Base-by-base conservation (phyloP, 2,329 filamentous ascomycete species). In the Cucurbitaria berberidis region DNA sequence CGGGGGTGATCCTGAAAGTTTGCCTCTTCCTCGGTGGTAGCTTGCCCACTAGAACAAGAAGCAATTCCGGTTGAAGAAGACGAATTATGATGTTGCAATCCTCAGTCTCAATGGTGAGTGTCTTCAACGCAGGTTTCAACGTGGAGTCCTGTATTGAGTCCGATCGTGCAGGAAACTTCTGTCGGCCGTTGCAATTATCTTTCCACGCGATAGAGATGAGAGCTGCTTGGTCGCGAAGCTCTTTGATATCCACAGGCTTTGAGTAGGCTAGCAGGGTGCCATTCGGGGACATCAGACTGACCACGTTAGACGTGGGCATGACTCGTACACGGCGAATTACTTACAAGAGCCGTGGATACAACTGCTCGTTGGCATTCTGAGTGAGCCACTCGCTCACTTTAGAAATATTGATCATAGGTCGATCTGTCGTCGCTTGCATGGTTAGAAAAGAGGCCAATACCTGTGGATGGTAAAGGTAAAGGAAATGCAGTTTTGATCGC, bases 211-310 rank as follows among this genome's bases (percentile, higher is more conserved):
- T 76, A 19, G 78, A 79, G 8, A 81, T 75, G 42, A 81, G 66
- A 6, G 80, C 78, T 19, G 78, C 79, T 60, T 81, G 78, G 50
- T 80, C 79, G 35, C 80, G 77, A 27, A 82, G 70, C 55, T 79
- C 76, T 55, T 77, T 77, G 62, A 80, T 78, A 56, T 81, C 74
- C n/a, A 76, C 73, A 11, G 79, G 78, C 19, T 76, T 76, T 16
- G 75, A 80, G 63, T 81, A 80, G 38, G 80, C 79, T 45, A 82
- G 70, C 18, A 82, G 66, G 2, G 78, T 81, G 56, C 79, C 80
- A 60, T 81, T 81, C 19, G 78, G 78, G 26, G 80, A 81, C 76
- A 81, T 82, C 48, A 81, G 67, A 56, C 77, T 79, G 48, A 13
- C 41, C 39, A 15, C 6, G 39, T 67, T 34, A 67, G 59, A 39